Base-by-base conservation (phyloP, 2,329 filamentous ascomycete species). In the Aspergillus oerlinghausenensis region DNA sequence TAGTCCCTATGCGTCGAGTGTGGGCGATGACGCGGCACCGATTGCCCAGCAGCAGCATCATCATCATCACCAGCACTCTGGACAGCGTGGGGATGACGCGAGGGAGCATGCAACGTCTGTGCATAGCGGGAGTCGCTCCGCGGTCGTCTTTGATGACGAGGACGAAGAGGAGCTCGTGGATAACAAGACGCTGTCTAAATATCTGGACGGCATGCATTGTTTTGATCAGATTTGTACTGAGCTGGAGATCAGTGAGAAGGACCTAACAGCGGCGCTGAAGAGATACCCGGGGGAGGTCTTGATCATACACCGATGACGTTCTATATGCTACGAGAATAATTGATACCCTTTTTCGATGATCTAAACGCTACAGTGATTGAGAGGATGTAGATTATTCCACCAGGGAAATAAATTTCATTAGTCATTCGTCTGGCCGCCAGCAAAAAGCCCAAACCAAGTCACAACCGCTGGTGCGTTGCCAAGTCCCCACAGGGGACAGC, bases 201-300 rank as follows among this genome's bases (percentile, higher is more conserved):
- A 75, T 61, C 54, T 80, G 19, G 78, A 80, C 66, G 78, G 78
- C 1, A 74, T 73, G 60, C 78, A 80, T 63, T 78, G 74, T 60
- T 79, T 80, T 55, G 78, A 80, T 67, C 75, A 80, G 65, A 78
- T 80, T 32, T 80, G 78, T 60, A 80, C 78, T 4, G 77, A 80
- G 61, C 57, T 80, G 56, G 74, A 78, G 60, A 73, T 80, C 40
- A 77, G 75, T 60, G 78, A 80, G 68, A 72, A 70, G 54, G 77
- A 79, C 54, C 65, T 80, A 57, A 75, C 72, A 40, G 64, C 65
- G 49, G 67, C 75, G 51, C 62, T 80, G 63, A 78, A 77, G 65
- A 68, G 69, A 55, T 73, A 75, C 62, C 69, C 71, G 8, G 74
- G 73, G 25, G 76, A 79, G 56, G 76, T 79, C 9, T 62, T 78